phyloP scores from a whole-genome alignment of 1,284 basidiomycete species.

The Marasmius sp. region DNA sequence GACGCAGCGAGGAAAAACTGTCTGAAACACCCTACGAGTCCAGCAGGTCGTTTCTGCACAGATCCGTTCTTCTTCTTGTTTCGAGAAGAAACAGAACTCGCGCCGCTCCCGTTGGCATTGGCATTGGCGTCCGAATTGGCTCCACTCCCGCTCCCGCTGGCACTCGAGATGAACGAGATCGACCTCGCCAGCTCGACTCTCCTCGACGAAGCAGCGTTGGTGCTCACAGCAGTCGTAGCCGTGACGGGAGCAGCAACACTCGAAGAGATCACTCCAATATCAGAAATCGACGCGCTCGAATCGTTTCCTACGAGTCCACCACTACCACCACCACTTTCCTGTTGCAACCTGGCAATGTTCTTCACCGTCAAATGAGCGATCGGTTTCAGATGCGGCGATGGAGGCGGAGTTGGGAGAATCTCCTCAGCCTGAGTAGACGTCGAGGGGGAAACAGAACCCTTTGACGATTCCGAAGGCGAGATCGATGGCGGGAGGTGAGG shows the following conservation, averaged over 20 bases:
- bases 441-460: neutral
- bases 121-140: too few species aligned
- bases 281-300: slow-evolving; percentile 8
- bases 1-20: neutral
- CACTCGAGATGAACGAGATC: neutral
- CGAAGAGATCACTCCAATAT: slow-evolving; percentile 5
- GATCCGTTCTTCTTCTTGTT: neutral
- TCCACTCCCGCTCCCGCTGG: neutral
- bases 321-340: neutral
- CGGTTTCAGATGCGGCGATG: slow-evolving; percentile 26
- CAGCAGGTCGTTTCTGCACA: neutral
- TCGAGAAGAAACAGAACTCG: neutral
- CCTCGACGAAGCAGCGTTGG: slow-evolving; percentile 3
- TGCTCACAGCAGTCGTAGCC: neutral
- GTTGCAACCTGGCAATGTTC: neutral
- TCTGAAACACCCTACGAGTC: neutral
- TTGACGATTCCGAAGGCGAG: neutral
- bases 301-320: neutral
- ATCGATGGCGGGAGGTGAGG: neutral
- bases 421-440: neutral
- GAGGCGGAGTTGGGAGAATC: slow-evolving; percentile 33
- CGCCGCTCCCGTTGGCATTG: too few species aligned
- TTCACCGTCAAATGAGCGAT: slow-evolving; percentile 12
- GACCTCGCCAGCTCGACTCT: neutral
- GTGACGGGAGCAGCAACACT: neutral